Conservation (phyloP, 345 rosid species). For the Ceriops decandra region DNA sequence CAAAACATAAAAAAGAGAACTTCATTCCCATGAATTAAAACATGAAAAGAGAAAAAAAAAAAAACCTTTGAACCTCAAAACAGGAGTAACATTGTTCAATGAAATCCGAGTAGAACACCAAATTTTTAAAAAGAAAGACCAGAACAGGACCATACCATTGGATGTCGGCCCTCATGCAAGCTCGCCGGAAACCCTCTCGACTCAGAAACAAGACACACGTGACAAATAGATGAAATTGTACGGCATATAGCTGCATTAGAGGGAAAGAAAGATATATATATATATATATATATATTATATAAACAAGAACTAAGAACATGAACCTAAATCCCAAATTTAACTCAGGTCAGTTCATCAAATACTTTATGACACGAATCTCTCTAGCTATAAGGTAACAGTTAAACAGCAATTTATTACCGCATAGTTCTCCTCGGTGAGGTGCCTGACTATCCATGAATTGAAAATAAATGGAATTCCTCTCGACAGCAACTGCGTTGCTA, state of each 20-base stretch:
- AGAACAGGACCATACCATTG: slow-evolving; percentile 39
- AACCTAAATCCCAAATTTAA: neutral
- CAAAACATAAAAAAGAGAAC: slow-evolving; percentile 1
- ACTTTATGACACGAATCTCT: too few relatives aligned
- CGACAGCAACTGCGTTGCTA: slow-evolving; percentile 76
- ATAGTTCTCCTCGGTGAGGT: slow-evolving; percentile 62
- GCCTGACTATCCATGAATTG: slow-evolving; percentile 87
- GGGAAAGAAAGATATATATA: neutral
- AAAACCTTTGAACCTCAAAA: neutral
- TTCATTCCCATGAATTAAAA: neutral
- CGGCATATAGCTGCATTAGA: slow-evolving; percentile 65
- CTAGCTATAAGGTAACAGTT: neutral
- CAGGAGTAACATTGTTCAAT: neutral
- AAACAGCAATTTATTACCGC: slow-evolving; percentile 47
- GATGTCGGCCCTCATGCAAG: slow-evolving; percentile 78
- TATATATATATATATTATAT: neutral
- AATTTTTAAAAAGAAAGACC: neutral
- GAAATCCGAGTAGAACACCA: too few relatives aligned
- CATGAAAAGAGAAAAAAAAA: neutral
- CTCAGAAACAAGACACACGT: slow-evolving; percentile 86
- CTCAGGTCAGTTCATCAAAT: too few relatives aligned
- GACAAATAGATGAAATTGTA: slow-evolving; percentile 89
- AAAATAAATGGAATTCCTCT: slow-evolving; percentile 86
- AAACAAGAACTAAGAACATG: neutral
- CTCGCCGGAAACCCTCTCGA: slow-evolving; percentile 93